Base-by-base conservation (phyloP, 805 yeast genomes). In the Naumovozyma baii region DNA sequence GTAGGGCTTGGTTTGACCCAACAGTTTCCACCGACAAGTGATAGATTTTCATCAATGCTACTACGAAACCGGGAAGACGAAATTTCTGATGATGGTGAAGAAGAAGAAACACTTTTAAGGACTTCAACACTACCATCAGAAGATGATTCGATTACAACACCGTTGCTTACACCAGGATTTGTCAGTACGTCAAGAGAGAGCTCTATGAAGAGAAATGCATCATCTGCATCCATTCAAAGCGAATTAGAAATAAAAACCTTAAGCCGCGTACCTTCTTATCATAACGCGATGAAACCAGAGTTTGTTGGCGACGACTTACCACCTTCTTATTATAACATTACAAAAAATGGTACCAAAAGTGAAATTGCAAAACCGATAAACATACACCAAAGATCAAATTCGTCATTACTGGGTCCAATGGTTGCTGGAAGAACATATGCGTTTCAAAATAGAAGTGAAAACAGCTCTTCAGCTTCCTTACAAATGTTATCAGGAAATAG, bases 261-360 rank as follows among this genome's bases (percentile, higher is more conserved):
- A 46, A 77, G 82, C 16, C 66, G 76, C 36, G 95, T 90, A 5
- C 97, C 97, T 0, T 78, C 95, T 0, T 90, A 90, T 60, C 72
- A 71, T 5, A 79, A 83, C 25, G 96, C 97, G 0, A 61, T 87
- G 58, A 74, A 73, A 50, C 31, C 42, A 16, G 78, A 70, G 34
- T 64, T 62, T 4, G 61, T 69, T 9, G 71, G 66, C 3, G 72
- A 66, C 16, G 76, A 73, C 38, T 61, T 80, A 18, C 79, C 95
- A 2, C 96, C 96, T 0, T 72, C 73, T 2, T 87, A 86, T 57
- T 59, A 57, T 4, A 30, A 22, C 3, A 37, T 36, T 18, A 35
- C 30, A 18, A 16, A 14, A 7, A 30, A 33, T 8, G 19, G 22
- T 34, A 9, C 17, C 14, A 5, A 16, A n/a, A 20, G 36, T 15